Conservation (phyloP, 73 alveolate species). For the Paramecium sonneborni region DNA sequence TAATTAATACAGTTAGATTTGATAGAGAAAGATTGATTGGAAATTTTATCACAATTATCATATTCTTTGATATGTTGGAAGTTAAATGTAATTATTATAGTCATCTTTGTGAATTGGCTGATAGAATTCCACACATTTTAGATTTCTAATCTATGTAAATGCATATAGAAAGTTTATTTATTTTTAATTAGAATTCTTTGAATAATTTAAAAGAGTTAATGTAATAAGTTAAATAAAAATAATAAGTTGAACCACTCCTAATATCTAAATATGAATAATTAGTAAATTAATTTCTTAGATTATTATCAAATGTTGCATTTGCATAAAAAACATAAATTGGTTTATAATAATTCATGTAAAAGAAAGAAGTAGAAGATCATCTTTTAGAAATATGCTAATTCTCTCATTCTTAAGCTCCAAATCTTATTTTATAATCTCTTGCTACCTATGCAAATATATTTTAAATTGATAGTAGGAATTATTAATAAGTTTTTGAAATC, state of each 20-base stretch:
- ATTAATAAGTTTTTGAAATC: constrained; percentile 18
- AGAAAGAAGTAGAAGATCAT: constrained; percentile 46
- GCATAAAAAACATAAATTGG: neutral
- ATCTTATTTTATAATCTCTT: neutral
- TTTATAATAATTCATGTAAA: neutral
- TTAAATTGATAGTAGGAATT: constrained; percentile 27
- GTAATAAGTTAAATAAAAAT: neutral
- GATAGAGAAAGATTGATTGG: neutral
- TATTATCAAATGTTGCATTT: constrained; percentile 26
- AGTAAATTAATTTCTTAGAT: neutral
- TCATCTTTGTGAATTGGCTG: constrained; percentile 44
- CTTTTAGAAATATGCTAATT: constrained; percentile 20
- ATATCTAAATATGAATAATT: constrained; percentile 27
- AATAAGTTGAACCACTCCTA: constrained; percentile 10
- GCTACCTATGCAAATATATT: constrained; percentile 54
- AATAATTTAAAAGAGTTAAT: neutral
- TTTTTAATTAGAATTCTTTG: neutral
- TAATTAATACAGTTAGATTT: neutral
- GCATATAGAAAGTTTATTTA: neutral
- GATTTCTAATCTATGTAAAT: neutral
- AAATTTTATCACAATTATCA: constrained; percentile 1
- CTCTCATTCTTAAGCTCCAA: neutral
- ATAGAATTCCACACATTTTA: neutral
- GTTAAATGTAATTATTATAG: constrained; percentile 47
- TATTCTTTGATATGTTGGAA: constrained; percentile 23